Evolutionary conservation across 2,329 filamentous ascomycete species (phyloP), one percentile per base, ranked within the genome.

Genomic region (Paracoccidioides brasiliensis): DNA sequence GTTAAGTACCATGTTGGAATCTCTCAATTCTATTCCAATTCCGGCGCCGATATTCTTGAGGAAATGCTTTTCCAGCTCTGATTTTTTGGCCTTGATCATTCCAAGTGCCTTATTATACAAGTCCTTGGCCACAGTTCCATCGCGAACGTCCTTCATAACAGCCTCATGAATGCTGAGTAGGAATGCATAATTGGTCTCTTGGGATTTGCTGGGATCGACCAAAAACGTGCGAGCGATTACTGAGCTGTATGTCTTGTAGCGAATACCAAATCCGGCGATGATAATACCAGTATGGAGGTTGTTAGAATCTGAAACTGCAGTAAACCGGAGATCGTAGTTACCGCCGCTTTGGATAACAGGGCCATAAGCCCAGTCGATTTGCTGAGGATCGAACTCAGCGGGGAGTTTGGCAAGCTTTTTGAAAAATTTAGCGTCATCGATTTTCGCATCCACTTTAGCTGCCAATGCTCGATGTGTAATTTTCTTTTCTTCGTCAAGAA

Each of bases 401-500:
- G 91, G 88, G 54, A 96, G 78, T 71, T 91, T 95, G 57, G 62
- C 88, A 76, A 73, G 85, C 80, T 68, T 86, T 67, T 90, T 87
- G 82, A 95, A 98, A 69, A 95, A 98, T 65, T 94, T 95, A 53
- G 81, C 77, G 64, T 98, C 90, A 64, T 97, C 91, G 56, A 98
- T 84, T 74, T 96, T 96, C 65, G 83, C 82, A 62, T 91, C 84
- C 37, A 98, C 86, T 71, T 90, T 93, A 64, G 88, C 83, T n/a
- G 88, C 84, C 6, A 98, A 79, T 2, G 80, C 79, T 61, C 85
- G 88, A 72, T 98, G 93, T 60, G 90, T 93, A 67, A 97, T 89
- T 69, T 95, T 95, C 77, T 95, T 96, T 71, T 97, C 94, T 62
- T 90, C 86, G 67, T 98, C 93, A 58, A 98, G 82, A 53, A 97